Conservation (phyloP, 2,329 filamentous ascomycete genomes). For the Teratosphaeriaceae sp. region DNA sequence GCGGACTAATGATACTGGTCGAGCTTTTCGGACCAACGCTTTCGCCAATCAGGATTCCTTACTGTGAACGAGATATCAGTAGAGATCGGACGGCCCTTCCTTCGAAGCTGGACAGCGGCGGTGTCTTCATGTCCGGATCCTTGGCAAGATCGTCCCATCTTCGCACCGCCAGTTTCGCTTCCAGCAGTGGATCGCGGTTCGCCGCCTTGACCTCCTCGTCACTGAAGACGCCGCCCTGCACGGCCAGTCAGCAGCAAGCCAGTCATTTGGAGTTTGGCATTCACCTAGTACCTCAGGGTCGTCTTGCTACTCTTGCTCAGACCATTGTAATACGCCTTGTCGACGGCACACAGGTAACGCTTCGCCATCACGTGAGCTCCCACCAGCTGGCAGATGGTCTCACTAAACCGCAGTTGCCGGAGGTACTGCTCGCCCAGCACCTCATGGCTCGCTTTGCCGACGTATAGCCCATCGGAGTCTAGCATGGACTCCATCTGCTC, state of each 20-base stretch:
- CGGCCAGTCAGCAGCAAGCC: background rate
- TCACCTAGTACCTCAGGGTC: conserved; percentile 32
- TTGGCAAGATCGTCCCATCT: conserved; percentile 36
- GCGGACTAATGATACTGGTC: too few relatives aligned
- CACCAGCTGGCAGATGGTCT: conserved; percentile 32
- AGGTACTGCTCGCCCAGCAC: conserved; percentile 33
- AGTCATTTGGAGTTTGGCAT: background rate
- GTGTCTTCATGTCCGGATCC: conserved; percentile 16
- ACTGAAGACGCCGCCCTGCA: conserved; percentile 29
- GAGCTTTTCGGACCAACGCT: too few relatives aligned
- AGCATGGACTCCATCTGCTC: conserved; percentile 19
- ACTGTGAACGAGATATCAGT: background rate
- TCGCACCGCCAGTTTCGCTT: conserved; percentile 32
- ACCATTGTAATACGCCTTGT: conserved; percentile 29
- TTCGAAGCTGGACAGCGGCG: conserved; percentile 11
- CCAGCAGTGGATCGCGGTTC: conserved; percentile 26
- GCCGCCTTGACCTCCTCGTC: conserved; percentile 27
- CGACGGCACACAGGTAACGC: conserved; percentile 33
- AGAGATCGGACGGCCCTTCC: conserved; percentile 10
- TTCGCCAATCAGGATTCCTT: too few relatives aligned
- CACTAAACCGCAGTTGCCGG: conserved; percentile 28
- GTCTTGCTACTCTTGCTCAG: conserved; percentile 33
- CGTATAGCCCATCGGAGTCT: conserved; percentile 22
- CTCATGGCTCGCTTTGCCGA: conserved; percentile 35
- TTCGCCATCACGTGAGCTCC: conserved; percentile 36